These are phyloP conservation scores for Petasospora fabianii DNA, from an alignment of 1,139 yeast species.

Conservation along the genomic window DNA sequence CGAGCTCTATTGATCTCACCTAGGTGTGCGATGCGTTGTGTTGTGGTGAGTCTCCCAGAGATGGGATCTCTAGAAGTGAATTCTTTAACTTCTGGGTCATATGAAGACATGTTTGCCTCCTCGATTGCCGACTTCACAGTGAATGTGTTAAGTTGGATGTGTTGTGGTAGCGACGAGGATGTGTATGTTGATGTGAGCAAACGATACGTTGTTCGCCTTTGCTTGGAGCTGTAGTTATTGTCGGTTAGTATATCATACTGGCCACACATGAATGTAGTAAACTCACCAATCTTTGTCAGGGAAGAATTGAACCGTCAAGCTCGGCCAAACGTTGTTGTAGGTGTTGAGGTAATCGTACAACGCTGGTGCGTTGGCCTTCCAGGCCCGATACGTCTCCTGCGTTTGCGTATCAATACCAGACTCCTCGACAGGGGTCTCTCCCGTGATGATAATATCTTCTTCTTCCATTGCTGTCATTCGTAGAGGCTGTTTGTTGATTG, in stretches of 20 bases:
- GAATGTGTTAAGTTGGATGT: conserved; percentile 47
- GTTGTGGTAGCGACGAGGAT: conserved; percentile 64
- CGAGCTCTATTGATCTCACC: conserved; percentile 79
- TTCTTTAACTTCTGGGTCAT: conserved; percentile 21
- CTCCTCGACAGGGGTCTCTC: not conserved
- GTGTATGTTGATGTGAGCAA: conserved; percentile 78
- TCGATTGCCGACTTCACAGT: conserved; percentile 12
- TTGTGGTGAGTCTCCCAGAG: conserved; percentile 12
- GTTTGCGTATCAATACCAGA: conserved; percentile 7
- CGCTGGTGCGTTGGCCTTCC: conserved; percentile 74
- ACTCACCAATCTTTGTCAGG: conserved; percentile 40
- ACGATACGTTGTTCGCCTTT: conserved; percentile 20
- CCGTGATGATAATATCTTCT: not conserved
- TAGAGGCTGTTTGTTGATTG: not conserved
- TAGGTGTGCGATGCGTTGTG: conserved; percentile 25
- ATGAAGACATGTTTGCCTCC: conserved; percentile 17
- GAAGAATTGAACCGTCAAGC: conserved; percentile 71
- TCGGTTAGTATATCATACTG: not conserved
- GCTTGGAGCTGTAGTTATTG: conserved; percentile 5
- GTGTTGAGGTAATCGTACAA: conserved; percentile 75
- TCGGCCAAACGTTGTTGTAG: conserved; percentile 77
- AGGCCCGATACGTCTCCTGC: conserved; percentile 44
- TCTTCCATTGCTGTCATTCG: not conserved
- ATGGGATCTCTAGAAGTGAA: conserved; percentile 18
- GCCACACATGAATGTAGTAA: not conserved